Evolutionary conservation across 768 basidiomycete species (phyloP), one percentile per base, ranked within the genome.

Genomic region (Lanmaoa pseudosensibilis): DNA sequence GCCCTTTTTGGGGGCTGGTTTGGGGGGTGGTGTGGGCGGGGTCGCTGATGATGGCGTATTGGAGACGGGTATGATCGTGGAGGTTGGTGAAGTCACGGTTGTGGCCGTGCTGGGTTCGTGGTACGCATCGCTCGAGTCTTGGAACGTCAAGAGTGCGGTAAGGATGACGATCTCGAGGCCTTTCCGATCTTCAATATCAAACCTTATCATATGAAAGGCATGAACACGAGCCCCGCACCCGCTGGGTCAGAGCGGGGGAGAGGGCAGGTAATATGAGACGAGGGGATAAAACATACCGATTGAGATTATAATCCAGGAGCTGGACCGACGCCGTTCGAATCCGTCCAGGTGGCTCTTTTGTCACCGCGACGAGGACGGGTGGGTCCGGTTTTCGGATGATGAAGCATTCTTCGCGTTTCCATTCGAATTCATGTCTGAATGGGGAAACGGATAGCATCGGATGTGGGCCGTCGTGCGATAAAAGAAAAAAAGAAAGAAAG

Each of bases 351-450:
- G 84, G 81, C 57, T 92, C 92, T 65, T 87, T 91, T 3, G 89
- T 91, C 30, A 92, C 78, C 0, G 90, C 90, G 13, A 94, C 86
- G 11, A 92, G 80, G 2, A 94, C 90, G 41, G 92, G 88, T 7
- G 92, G 92, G 61, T 94, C 92, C 10, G 91, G 92, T 67, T 92
- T 92, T 21, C 91, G 83, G 41, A 92, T 69, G 71, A 93, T 83
- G 70, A 80, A 92, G 71, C 90, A 92, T 61, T 88, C 87, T 66
- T 92, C 90, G 43, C 87, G 80, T 65, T 84, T 88, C 91, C 92
- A 94, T 65, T 92, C 91, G 59, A 90, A 92, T 41, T 87, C 83
- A 58, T 93, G 87, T 37, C 91, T 93, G 64, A 27, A 37, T 19
- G 27, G 23, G 34, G 45, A 49, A 16, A 10, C 13, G 27, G 13